phyloP scores from a whole-genome alignment of 2,329 filamentous ascomycete genomes.

The Niveomyces coronatus region DNA sequence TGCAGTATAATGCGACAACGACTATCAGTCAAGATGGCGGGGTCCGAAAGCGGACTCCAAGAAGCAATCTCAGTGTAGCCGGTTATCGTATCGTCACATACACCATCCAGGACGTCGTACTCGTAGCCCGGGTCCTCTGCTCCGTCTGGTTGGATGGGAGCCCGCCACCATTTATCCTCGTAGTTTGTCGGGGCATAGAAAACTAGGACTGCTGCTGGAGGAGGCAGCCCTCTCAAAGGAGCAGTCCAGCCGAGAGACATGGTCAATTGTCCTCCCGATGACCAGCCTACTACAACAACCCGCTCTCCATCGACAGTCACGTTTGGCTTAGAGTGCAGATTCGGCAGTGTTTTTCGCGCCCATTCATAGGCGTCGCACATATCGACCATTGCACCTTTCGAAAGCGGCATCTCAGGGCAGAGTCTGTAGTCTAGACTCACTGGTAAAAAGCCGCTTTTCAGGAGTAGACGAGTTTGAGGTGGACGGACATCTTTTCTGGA shows the following conservation, averaged over 20 bases:
- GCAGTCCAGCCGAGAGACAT: background rate
- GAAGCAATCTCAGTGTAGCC: conserved; percentile 3
- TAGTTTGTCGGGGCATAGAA: background rate
- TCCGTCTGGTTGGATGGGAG: background rate
- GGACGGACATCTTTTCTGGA: conserved; percentile 27
- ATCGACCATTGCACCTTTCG: conserved; percentile 36
- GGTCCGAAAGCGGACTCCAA: conserved; percentile 8
- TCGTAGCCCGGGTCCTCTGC: background rate
- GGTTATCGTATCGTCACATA: no score
- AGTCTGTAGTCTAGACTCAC: conserved; percentile 40
- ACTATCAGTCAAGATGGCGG: conserved; percentile 17
- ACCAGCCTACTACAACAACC: conserved; percentile 37
- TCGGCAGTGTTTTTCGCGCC: conserved; percentile 23
- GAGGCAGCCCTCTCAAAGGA: background rate
- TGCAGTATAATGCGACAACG: conserved; percentile 28
- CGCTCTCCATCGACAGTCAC: conserved; percentile 16
- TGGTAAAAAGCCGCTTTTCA: conserved; percentile 31
- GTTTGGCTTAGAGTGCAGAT: conserved; percentile 14
- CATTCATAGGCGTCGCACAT: conserved; percentile 32
- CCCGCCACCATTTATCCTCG: background rate
- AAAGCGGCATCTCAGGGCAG: conserved; percentile 35
- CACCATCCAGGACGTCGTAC: no score
- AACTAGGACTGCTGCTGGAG: background rate
- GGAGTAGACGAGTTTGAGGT: conserved; percentile 26
- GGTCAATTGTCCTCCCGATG: conserved; percentile 28